Percentiles rank a stretch among this genome's conserved stretches.
These are phyloP conservation scores for Aphanocladium album DNA, from an alignment of 2,329 filamentous ascomycete genomes.

Conservation along the genomic window DNA sequence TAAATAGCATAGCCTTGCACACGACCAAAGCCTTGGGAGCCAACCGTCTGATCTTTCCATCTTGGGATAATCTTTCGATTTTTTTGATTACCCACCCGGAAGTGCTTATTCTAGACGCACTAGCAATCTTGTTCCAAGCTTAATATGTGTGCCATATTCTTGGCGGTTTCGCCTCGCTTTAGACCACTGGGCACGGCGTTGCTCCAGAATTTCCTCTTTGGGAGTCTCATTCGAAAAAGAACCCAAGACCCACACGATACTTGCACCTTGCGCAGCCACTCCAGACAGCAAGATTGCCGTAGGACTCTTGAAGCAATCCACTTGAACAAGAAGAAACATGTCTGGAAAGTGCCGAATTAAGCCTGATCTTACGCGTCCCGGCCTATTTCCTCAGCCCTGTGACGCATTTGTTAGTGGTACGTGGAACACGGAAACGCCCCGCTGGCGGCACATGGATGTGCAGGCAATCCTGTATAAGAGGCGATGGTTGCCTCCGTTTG, in stretches of 20 bases:
- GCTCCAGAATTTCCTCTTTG: constrained; percentile 1
- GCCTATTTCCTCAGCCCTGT: not conserved
- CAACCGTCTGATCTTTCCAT: not conserved
- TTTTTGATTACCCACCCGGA: not conserved
- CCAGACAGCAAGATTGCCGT: not conserved
- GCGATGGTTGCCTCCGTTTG: not conserved
- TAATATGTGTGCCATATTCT: not conserved
- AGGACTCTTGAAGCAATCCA: not conserved
- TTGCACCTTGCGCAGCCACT: not conserved
- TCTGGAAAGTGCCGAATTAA: not conserved
- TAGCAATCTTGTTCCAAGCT: not conserved
- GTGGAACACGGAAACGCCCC: not conserved
- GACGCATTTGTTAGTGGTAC: not conserved
- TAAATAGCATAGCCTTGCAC: not conserved
- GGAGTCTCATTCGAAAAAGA: constrained; percentile 5
- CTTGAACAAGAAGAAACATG: not conserved
- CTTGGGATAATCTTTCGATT: not conserved
- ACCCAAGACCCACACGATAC: not conserved
- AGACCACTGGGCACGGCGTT: not conserved
- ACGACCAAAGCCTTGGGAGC: not conserved
- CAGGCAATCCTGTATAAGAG: constrained; percentile 2
- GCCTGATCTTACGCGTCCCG: not conserved
- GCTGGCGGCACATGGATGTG: too few species aligned
- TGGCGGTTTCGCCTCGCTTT: not conserved
- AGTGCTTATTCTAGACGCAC: not conserved